Evolutionary conservation across 2,329 filamentous ascomycete species (phyloP).

Genomic region (Neofusicoccum umdonicola): DNA sequence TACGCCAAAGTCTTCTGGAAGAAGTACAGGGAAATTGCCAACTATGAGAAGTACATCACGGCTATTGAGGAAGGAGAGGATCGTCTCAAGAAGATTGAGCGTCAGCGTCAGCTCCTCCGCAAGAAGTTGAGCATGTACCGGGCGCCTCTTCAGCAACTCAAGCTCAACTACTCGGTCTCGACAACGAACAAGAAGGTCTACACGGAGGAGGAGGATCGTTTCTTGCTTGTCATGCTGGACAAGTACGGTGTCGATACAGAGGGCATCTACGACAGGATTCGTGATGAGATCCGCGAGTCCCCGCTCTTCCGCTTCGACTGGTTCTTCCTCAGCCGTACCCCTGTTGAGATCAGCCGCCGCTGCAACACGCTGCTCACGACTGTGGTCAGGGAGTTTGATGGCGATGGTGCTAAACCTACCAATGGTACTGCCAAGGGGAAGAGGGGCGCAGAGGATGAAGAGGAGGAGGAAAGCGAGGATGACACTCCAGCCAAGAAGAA

Average conservation of each 20-base stretch:
- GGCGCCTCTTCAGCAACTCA: slow-evolving; percentile 95
- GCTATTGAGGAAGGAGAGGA: slow-evolving; percentile 93
- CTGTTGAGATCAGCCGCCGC: slow-evolving; percentile 84
- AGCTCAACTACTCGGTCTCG: slow-evolving; percentile 97
- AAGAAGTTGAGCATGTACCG: slow-evolving; percentile 97
- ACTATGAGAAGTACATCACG: slow-evolving; percentile 84
- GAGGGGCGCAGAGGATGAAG: slow-evolving; percentile 76
- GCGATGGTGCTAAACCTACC: slow-evolving; percentile 48
- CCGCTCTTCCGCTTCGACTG: slow-evolving; percentile 97
- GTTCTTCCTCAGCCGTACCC: slow-evolving; percentile 96
- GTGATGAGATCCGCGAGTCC: slow-evolving; percentile 94
- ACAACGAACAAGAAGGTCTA: slow-evolving; percentile 99
- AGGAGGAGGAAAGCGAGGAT: slow-evolving; percentile 73
- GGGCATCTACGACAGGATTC: slow-evolving; percentile 84
- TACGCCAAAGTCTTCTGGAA: slow-evolving; percentile 98
- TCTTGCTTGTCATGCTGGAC: slow-evolving; percentile 89
- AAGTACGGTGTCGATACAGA: slow-evolving; percentile 90
- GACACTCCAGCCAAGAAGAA: slow-evolving; percentile 91
- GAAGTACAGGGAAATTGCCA: slow-evolving; percentile 83
- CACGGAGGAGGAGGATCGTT: slow-evolving; percentile 95
- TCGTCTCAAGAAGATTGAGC: slow-evolving; percentile 80
- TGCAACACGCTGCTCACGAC: slow-evolving; percentile 94
- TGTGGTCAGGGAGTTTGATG: slow-evolving; percentile 89
- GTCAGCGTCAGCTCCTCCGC: slow-evolving; percentile 87
- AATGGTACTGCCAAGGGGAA: slow-evolving; percentile 70